Base-by-base conservation (phyloP, 352 stramenopile genomes). In the Pythium rhizo-oryzae region DNA sequence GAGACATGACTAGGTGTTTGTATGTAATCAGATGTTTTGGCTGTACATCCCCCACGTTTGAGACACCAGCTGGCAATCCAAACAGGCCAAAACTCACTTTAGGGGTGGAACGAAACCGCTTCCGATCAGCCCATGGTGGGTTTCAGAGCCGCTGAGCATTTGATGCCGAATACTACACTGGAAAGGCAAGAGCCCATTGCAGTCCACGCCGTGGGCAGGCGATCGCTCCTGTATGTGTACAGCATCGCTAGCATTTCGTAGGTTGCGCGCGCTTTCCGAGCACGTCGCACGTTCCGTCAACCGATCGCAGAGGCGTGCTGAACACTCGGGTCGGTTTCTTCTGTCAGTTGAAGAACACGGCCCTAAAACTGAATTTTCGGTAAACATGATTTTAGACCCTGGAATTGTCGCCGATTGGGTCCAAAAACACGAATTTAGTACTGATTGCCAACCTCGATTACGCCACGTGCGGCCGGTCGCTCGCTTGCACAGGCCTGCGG, bases 11-110 rank as follows among this genome's bases (percentile, higher is more conserved):
- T 49, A 8, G 51, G 30, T 24, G 12, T 43, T 58, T 41, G 51
- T 58, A 58, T 60, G 54, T 23, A 35, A 33, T 60, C 54, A 49
- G 35, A 58, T 58, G 51, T 58, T 41, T 33, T 33, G 3, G 19
- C n/a, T 4, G 41, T 47, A 8, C 35, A 41, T 41, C 35, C 35
- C 35, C 35, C 35, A 16, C 41, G 18, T n/a, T 46, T n/a, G 41
- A n/a, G 18, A 47, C 18, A n/a, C 12, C 41, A 47, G 41, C 41
- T 47, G 41, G 41, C 5, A 21, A 9, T 43, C 37, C 8, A 43
- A 43, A 43, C 15, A 47, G 41, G 41, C n/a, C 41, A n/a, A 47
- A 47, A 47, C 41, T 47, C 41, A 47, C 15, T 47, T 47, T 19
- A 16, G 41, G 41, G 41, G 41, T 47, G 41, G 41, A 47, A 47